A percentile compares a stretch with the other conserved stretches of the same genome.
These are phyloP conservation scores for Xerocomellus intermedius DNA, from an alignment of 768 basidiomycete genomes.

Conservation along the genomic window DNA sequence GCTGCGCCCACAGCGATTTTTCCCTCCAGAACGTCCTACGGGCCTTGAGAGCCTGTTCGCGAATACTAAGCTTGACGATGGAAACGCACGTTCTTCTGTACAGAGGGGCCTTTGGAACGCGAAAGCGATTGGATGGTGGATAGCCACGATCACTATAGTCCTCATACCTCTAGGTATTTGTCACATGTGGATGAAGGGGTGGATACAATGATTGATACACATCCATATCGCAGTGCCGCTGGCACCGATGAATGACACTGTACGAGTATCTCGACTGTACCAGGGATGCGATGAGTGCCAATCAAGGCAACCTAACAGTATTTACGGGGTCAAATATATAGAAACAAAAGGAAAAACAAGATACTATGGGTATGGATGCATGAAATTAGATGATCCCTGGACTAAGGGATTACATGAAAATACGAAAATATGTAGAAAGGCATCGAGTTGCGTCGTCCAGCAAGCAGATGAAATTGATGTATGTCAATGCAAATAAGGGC, in stretches of 20 bases:
- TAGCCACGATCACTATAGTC: slow-evolving; percentile 7
- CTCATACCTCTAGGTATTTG: slow-evolving; percentile 22
- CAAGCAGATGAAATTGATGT: slow-evolving; percentile 24
- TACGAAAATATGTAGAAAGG: not conserved
- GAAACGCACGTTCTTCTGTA: not conserved
- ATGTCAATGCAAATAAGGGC: slow-evolving; percentile 4
- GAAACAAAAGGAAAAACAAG: not conserved
- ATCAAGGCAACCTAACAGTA: slow-evolving; percentile 11
- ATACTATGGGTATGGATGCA: slow-evolving; percentile 26
- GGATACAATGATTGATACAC: slow-evolving; percentile 22
- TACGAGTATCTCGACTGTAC: slow-evolving; percentile 1
- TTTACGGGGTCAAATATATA: not conserved
- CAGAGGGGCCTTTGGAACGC: not conserved
- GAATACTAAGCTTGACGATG: slow-evolving; percentile 56
- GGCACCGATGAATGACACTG: not conserved
- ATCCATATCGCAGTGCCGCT: slow-evolving; percentile 2
- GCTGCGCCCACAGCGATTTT: slow-evolving; percentile 73
- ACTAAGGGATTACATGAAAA: not conserved
- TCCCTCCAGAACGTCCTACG: slow-evolving; percentile 74
- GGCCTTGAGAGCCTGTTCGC: slow-evolving; percentile 72
- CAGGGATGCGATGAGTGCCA: slow-evolving; percentile 3
- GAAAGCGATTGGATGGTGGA: slow-evolving; percentile 13
- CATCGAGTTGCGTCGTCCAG: slow-evolving; percentile 29
- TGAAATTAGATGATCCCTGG: not conserved
- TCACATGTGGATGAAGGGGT: slow-evolving; percentile 22